Evolutionary conservation across 2,329 filamentous ascomycete species (phyloP).

Genomic region (Fusarium illudens): DNA sequence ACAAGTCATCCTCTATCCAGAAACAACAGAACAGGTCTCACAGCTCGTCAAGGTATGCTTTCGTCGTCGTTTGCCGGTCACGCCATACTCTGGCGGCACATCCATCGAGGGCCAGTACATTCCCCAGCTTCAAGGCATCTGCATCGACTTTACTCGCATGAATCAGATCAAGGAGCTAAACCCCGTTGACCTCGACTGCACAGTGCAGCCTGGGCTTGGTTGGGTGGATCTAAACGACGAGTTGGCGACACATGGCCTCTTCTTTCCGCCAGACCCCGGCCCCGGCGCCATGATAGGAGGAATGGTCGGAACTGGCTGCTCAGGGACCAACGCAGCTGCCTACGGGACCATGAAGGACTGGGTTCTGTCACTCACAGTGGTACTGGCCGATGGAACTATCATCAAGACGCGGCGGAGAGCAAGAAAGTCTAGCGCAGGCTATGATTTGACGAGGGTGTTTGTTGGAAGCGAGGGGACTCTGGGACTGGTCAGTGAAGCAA

Average conservation of each 20-base stretch:
- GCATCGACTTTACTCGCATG: neutral
- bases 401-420: neutral
- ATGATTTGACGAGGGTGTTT: neutral
- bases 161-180: neutral
- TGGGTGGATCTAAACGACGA: neutral
- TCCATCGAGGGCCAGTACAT: neutral
- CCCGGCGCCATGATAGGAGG: neutral
- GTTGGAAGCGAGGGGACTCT: neutral
- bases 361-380: neutral
- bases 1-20: conserved; percentile 67
- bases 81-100: conserved; percentile 62
- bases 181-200: neutral
- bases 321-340: neutral
- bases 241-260: neutral
- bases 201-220: neutral
- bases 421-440: neutral
- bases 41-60: conserved; percentile 78
- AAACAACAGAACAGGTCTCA: conserved; percentile 76
- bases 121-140: neutral
- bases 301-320: neutral
- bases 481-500: neutral
- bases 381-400: neutral
- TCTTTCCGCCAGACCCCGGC: neutral
- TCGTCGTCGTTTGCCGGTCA: conserved; percentile 59
- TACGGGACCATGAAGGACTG: neutral